Conservation (phyloP, 257 asterid species). For the Thymus quinquecostatus region DNA sequence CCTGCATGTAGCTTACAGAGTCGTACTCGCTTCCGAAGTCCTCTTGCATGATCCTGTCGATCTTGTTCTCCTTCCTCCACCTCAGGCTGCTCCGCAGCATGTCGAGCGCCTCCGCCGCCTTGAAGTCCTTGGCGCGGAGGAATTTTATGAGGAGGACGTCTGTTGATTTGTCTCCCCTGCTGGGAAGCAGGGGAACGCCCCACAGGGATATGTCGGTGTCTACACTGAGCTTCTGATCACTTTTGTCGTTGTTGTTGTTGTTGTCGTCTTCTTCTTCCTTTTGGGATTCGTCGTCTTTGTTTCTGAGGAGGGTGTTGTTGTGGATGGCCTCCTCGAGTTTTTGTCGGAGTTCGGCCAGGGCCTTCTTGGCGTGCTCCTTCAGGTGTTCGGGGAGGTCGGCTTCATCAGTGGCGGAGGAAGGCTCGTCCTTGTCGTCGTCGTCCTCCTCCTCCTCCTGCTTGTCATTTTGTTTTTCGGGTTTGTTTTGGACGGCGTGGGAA, state of each 20-base stretch:
- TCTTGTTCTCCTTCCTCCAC: conserved; percentile 54
- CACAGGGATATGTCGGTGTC: conserved; percentile 32
- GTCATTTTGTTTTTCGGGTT: background rate
- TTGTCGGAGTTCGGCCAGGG: conserved; percentile 50
- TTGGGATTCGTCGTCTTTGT: background rate
- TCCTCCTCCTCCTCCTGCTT: background rate
- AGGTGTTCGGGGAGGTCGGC: conserved; percentile 32
- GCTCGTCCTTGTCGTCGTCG: conserved; percentile 1
- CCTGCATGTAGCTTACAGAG: conserved; percentile 40
- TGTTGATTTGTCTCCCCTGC: conserved; percentile 49
- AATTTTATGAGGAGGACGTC: conserved; percentile 54
- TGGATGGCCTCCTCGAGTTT: conserved; percentile 49
- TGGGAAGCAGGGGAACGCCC: conserved; percentile 71
- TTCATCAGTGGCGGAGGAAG: conserved; percentile 8
- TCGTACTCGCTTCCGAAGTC: conserved; percentile 55
- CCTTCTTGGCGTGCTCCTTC: conserved; percentile 46
- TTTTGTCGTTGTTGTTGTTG: background rate
- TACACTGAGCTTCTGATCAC: background rate
- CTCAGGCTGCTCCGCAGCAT: conserved; percentile 55
- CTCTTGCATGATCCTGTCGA: conserved; percentile 50
- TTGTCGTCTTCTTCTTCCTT: too few species aligned
- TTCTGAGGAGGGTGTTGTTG: conserved; percentile 26
- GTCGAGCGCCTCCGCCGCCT: conserved; percentile 49
- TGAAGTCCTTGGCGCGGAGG: conserved; percentile 55
- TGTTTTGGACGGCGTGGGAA: background rate